Conservation (phyloP, 2,329 filamentous ascomycete genomes). For the Tolypocladium paradoxum region DNA sequence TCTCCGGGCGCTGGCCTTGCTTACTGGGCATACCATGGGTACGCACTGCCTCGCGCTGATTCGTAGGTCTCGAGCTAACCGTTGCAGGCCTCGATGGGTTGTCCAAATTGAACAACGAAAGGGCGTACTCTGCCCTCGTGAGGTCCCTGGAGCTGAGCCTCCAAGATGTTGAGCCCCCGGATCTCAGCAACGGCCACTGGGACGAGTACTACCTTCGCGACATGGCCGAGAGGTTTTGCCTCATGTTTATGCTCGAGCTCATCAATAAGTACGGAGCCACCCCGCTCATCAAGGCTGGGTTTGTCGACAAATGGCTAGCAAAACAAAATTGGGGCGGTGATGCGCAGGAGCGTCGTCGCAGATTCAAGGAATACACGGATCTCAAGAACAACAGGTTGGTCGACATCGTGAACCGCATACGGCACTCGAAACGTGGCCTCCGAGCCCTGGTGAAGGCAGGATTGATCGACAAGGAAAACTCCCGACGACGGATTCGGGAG, state of each 20-base stretch:
- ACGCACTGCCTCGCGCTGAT: constrained; percentile 1
- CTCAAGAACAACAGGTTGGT: constrained; percentile 39
- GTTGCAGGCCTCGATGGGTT: constrained; percentile 25
- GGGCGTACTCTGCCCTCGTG: constrained; percentile 47
- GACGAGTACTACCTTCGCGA: constrained; percentile 55
- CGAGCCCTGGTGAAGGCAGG: constrained; percentile 40
- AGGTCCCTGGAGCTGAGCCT: constrained; percentile 47
- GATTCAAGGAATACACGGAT: constrained; percentile 41
- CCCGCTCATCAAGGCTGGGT: constrained; percentile 48
- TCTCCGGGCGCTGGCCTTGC: constrained; percentile 43
- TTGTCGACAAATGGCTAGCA: constrained; percentile 64
- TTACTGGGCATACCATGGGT: constrained; percentile 32
- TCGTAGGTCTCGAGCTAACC: constrained; percentile 9
- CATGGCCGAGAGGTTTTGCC: constrained; percentile 47
- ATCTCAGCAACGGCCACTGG: constrained; percentile 43
- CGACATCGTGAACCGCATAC: constrained; percentile 40
- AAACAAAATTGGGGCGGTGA: constrained; percentile 58
- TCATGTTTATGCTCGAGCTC: constrained; percentile 47
- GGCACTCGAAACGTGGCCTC: constrained; percentile 37
- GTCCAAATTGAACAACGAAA: constrained; percentile 35
- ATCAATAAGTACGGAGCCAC: constrained; percentile 47
- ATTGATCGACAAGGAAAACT: constrained; percentile 27
- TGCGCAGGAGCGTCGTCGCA: constrained; percentile 39
- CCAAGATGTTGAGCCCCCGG: constrained; percentile 36
- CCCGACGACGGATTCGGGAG: constrained; percentile 15